Conservation (phyloP, 2,329 filamentous ascomycete genomes). For the Exophiala sideris region DNA sequence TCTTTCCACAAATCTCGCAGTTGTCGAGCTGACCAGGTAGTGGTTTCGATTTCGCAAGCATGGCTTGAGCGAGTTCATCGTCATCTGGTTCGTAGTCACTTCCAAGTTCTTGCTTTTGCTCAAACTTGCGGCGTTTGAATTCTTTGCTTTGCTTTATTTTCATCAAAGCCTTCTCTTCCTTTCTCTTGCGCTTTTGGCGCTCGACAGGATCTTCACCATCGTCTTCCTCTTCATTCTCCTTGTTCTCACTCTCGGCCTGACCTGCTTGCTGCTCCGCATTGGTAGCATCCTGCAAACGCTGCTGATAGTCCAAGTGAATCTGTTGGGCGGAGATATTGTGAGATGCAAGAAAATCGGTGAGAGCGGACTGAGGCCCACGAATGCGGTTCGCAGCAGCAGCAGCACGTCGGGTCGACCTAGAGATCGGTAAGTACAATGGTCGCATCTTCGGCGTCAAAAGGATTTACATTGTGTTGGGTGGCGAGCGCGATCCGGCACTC, state of each 20-base stretch:
- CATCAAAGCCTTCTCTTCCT: slow-evolving; percentile 44
- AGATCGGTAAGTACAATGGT: too few species aligned
- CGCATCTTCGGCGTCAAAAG: background rate
- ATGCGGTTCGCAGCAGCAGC: slow-evolving; percentile 43
- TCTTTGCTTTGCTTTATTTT: slow-evolving; percentile 52
- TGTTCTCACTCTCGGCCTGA: slow-evolving; percentile 36
- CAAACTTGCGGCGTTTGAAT: slow-evolving; percentile 45
- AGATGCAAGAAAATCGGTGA: slow-evolving; percentile 66
- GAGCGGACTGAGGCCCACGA: slow-evolving; percentile 61
- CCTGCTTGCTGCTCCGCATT: slow-evolving; percentile 36
- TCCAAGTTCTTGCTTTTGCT: slow-evolving; percentile 38
- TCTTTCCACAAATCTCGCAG: slow-evolving; percentile 78
- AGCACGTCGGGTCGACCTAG: slow-evolving; percentile 15
- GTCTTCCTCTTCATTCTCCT: slow-evolving; percentile 36
- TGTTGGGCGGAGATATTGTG: slow-evolving; percentile 65
- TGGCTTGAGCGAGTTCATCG: slow-evolving; percentile 45
- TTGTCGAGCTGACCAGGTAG: slow-evolving; percentile 85
- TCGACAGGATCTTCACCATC: slow-evolving; percentile 40
- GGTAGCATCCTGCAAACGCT: slow-evolving; percentile 49
- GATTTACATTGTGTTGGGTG: too few species aligned
- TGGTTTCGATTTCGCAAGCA: slow-evolving; percentile 56
- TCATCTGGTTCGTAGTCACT: slow-evolving; percentile 36
- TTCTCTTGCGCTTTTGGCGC: slow-evolving; percentile 56
- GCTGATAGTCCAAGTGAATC: slow-evolving; percentile 58
- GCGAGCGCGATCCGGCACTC: too few species aligned